A percentile compares a stretch with the other conserved stretches of the same genome.
Conservation (phyloP, 371 early-diverging fungal species). For the Haplosporangium sp. region DNA sequence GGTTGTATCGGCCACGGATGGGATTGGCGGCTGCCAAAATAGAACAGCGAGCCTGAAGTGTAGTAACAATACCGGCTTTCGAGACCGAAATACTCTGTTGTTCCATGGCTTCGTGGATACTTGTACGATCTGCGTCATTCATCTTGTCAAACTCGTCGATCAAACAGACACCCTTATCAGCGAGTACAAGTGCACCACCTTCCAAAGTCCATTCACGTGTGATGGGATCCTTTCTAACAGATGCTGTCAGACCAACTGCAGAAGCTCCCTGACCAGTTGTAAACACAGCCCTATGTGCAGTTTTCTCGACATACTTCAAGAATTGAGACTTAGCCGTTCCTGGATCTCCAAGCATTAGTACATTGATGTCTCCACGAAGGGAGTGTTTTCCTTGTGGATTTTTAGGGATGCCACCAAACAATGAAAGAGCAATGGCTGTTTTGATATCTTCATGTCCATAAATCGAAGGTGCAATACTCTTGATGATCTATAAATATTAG, state of each 20-base stretch:
- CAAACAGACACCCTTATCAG: slow-evolving; percentile 97
- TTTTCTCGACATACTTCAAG: slow-evolving; percentile 97
- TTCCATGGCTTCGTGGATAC: slow-evolving; percentile 99
- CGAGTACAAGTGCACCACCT: slow-evolving; percentile 99
- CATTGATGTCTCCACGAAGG: slow-evolving; percentile 99
- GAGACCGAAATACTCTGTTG: slow-evolving; percentile 99
- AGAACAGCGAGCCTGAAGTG: slow-evolving; percentile 96
- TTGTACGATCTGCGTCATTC: slow-evolving; percentile 96
- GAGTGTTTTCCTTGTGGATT: slow-evolving; percentile 92
- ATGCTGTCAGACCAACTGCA: slow-evolving; percentile 99
- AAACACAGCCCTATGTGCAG: slow-evolving; percentile 96
- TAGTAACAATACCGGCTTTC: slow-evolving; percentile 98
- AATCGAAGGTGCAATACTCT: slow-evolving; percentile 98
- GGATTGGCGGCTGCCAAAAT: slow-evolving; percentile 99
- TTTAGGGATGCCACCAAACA: slow-evolving; percentile 99
- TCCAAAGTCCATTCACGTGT: slow-evolving; percentile 99
- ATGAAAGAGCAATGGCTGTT: slow-evolving; percentile 93
- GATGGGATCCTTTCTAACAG: slow-evolving; percentile 96
- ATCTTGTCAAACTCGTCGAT: slow-evolving; percentile 99
- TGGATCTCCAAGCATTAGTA: slow-evolving; percentile 99
- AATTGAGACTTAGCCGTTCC: slow-evolving; percentile 99
- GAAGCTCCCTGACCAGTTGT: slow-evolving; percentile 99
- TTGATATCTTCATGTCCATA: slow-evolving; percentile 99
- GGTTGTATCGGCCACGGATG: slow-evolving; percentile 96
- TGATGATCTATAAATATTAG: slow-evolving; percentile 75